A percentile compares a stretch with the other conserved stretches of the same genome.
Conservation (phyloP, 805 yeast species). For the Groenewaldozyma salmanticensis region DNA sequence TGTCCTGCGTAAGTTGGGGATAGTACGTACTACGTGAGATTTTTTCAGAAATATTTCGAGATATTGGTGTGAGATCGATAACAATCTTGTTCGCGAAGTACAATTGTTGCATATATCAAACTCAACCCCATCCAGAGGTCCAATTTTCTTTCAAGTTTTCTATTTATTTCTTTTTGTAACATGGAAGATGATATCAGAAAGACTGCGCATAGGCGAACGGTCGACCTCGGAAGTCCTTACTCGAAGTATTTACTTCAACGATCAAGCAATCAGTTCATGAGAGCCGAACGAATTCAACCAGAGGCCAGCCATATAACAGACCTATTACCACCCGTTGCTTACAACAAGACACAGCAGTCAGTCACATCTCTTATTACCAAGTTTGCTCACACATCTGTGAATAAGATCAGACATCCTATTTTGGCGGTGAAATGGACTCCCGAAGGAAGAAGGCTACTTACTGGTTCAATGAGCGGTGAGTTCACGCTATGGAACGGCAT, state of each 20-base stretch:
- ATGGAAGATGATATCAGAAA: conserved; percentile 18
- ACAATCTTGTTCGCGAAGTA: too few species aligned
- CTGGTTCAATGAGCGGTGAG: conserved; percentile 89
- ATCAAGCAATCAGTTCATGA: conserved; percentile 26
- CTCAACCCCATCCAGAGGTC: too few species aligned
- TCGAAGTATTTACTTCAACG: conserved; percentile 49
- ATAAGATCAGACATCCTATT: conserved; percentile 85
- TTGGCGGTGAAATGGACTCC: conserved; percentile 95
- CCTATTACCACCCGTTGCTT: conserved; percentile 56
- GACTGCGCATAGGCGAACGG: conserved; percentile 47
- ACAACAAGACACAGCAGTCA: conserved; percentile 35
- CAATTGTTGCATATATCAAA: too few species aligned
- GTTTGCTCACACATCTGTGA: conserved; percentile 83
- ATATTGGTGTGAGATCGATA: too few species aligned
- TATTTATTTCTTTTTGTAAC: too few species aligned
- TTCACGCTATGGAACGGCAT: conserved; percentile 95
- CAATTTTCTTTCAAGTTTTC: too few species aligned
- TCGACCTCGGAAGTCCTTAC: conserved; percentile 69
- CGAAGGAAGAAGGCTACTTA: conserved; percentile 82
- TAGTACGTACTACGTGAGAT: neutral
- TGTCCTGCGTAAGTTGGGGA: neutral
- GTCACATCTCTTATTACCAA: conserved; percentile 59
- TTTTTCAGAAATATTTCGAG: too few species aligned
- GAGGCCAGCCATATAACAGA: conserved; percentile 53
- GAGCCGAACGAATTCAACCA: conserved; percentile 40